A percentile compares a stretch with the other conserved stretches of the same genome.
Evolutionary conservation across 1,284 basidiomycete species (phyloP).

Genomic region (Pseudozyma pruni): DNA sequence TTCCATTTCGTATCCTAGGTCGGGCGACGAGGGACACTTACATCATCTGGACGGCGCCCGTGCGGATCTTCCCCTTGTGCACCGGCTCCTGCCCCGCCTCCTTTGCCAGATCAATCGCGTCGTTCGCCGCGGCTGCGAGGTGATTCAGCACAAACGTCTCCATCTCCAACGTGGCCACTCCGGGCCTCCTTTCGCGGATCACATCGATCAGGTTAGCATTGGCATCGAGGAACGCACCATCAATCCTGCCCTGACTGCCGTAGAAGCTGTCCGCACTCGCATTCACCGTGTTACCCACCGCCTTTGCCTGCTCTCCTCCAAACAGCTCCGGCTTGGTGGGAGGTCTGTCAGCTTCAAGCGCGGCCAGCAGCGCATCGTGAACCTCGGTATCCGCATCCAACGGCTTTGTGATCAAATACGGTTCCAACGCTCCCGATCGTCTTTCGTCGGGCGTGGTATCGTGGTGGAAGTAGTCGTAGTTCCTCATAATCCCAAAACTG

Average conservation of each 20-base stretch:
- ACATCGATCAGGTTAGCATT: conserved; percentile 76
- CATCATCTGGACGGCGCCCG: conserved; percentile 83
- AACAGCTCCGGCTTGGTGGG: conserved; percentile 9
- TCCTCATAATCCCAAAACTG: conserved; percentile 77
- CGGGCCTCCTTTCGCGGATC: conserved; percentile 67
- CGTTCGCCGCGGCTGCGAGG: conserved; percentile 55
- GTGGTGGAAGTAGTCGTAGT: conserved; percentile 75
- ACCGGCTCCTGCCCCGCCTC: conserved; percentile 18
- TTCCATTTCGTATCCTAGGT: not conserved
- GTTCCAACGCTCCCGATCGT: conserved; percentile 56
- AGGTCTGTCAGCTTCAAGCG: conserved; percentile 32
- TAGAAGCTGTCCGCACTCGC: conserved; percentile 74
- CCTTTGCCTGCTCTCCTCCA: conserved; percentile 19
- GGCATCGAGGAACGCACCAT: conserved; percentile 78
- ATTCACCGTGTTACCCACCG: conserved; percentile 50
- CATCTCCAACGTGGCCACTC: conserved; percentile 71
- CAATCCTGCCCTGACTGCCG: conserved; percentile 82
- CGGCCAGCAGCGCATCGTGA: conserved; percentile 66
- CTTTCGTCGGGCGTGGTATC: conserved; percentile 34
- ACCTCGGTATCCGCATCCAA: conserved; percentile 75
- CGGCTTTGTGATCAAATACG: conserved; percentile 79
- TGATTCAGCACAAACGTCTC: conserved; percentile 65
- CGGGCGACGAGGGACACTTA: conserved; percentile 3
- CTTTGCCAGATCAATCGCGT: conserved; percentile 28
- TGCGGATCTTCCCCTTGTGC: conserved; percentile 73